Evolutionary conservation across 2,329 filamentous ascomycete genomes (phyloP), one percentile per base, ranked within the genome.

Genomic region (Parafenestella ontariensis): DNA sequence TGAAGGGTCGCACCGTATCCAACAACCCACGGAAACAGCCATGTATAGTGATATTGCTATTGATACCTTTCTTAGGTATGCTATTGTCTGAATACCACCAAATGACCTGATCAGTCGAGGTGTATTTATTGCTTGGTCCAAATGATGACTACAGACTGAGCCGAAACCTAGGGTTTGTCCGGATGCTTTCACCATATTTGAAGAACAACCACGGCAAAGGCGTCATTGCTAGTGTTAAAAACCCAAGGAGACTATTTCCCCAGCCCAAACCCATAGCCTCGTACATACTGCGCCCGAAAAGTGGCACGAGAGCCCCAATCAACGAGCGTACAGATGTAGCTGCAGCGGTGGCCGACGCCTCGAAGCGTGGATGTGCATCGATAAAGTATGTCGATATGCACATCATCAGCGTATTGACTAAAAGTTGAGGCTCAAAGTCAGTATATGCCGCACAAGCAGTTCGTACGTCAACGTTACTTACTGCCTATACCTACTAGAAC

Each of bases 201-300:
- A 72, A 77, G 54, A 81, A 78, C 0, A 78, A 17, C 36, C 74
- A 73, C 3, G 79, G 78, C 11, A 81, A 62, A 0, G 78, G 77
- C 18, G 70, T 70, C 49, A 81, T 61, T 0, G 70, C 77, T 5
- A 82, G 43, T 4, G 79, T 76, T 46, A 84, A 76, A 48, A 85
- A 84, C 0, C 74, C 83, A 2, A 85, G 65, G 43, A 85, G 51
- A 29, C 76, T 80, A 50, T 83, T 85, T 0, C 85, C 86, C 71
- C 85, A 87, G 0, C 86, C 85, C 2, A 85, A 62, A 0, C 85
- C 85, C 2, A 88, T 68, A 0, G 67, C 74, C 5, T 77, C 68
- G 60, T 88, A 89, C 84, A 89, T 85, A 24, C 72, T 63, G 5
- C 81, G 75, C 0, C 82, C 85, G 4, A 81, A 82, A n/a, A 88